Evolutionary conservation across 805 yeast species (phyloP).

Genomic region (Lachancea sp.): DNA sequence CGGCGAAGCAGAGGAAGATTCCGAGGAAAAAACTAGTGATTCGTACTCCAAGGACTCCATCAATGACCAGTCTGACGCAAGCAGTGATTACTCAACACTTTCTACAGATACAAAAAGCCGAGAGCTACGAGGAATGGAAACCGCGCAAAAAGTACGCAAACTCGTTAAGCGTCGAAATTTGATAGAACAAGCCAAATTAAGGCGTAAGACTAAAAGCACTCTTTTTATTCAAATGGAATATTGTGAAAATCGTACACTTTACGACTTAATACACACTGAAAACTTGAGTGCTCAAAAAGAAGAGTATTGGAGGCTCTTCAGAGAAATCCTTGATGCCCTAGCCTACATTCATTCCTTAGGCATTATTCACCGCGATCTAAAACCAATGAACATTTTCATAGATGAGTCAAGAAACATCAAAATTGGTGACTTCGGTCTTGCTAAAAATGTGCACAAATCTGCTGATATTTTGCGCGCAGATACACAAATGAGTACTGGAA

Average conservation of each 20-base stretch:
- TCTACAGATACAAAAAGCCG: neutral
- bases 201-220: conserved; percentile 45
- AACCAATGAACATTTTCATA: conserved; percentile 92
- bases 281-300: conserved; percentile 64
- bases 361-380: conserved; percentile 89
- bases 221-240: conserved; percentile 97
- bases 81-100: neutral
- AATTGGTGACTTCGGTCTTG: conserved; percentile 96
- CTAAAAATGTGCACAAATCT: conserved; percentile 71
- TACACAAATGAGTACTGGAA: conserved; percentile 24
- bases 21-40: conserved; percentile 20
- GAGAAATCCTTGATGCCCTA: conserved; percentile 85
- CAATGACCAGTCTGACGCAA: neutral
- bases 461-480: conserved; percentile 31
- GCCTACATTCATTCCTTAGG: conserved; percentile 90
- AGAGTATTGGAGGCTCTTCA: conserved; percentile 84
- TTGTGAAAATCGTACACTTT: conserved; percentile 88
- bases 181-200: neutral
- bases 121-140: neutral
- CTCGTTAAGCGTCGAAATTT: neutral
- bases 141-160: neutral
- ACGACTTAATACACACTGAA: conserved; percentile 69
- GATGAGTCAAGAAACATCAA: conserved; percentile 85
- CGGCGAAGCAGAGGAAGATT: conserved; percentile 25
- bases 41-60: conserved; percentile 10